Evolutionary conservation across 2,329 filamentous ascomycete species (phyloP).

Genomic region (Colletotrichum godetiae): DNA sequence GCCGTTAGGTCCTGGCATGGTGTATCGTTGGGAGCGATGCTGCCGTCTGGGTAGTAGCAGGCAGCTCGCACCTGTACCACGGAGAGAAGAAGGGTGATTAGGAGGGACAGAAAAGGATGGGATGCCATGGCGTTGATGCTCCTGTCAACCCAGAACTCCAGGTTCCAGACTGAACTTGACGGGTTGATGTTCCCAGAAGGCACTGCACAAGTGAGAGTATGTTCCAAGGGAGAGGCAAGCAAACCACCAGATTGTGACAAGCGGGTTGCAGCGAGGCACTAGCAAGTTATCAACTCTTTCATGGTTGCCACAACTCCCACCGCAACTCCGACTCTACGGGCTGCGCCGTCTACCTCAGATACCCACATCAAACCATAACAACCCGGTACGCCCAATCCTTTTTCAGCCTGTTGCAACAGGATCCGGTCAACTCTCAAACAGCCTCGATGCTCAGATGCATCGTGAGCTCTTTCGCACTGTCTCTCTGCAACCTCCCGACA

Average conservation of each 20-base stretch:
- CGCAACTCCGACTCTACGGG: neutral
- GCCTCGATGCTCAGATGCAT: neutral
- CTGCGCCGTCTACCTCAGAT: neutral
- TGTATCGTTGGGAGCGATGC: slow-evolving; percentile 42
- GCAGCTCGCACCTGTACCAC: neutral
- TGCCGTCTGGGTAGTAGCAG: slow-evolving; percentile 48
- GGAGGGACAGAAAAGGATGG: neutral
- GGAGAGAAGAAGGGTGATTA: neutral
- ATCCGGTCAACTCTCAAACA: neutral
- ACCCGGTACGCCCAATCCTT: neutral
- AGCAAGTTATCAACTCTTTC: neutral
- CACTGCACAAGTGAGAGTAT: neutral
- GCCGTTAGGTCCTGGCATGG: slow-evolving; percentile 43
- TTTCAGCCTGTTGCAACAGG: neutral
- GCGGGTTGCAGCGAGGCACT: neutral
- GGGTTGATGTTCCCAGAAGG: neutral
- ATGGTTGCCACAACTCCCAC: neutral
- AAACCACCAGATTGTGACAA: neutral
- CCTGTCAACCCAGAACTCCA: neutral
- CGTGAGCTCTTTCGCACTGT: neutral
- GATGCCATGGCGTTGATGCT: neutral
- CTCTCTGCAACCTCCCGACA: neutral
- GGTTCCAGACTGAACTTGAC: neutral
- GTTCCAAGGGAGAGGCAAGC: neutral
- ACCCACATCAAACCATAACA: neutral